These are phyloP conservation scores for Paecilomyces formosus DNA, from an alignment of 2,329 filamentous ascomycete species.

Conservation along the genomic window DNA sequence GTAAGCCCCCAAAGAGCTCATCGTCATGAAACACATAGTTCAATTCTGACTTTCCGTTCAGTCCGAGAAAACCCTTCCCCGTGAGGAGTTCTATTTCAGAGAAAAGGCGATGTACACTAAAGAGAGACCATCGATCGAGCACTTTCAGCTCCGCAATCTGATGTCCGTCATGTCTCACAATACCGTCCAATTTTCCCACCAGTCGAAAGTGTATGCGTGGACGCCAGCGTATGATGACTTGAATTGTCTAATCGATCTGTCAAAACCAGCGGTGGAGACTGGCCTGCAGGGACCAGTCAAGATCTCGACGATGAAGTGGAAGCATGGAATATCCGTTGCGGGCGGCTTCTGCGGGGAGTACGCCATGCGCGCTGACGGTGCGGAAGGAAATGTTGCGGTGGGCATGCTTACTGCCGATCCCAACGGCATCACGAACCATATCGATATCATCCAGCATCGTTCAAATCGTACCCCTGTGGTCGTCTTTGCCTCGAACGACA, in stretches of 20 bases:
- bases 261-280: conserved; percentile 30
- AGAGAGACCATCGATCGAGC: conserved; percentile 44
- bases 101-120: conserved; percentile 43
- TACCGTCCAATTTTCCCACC: conserved; percentile 48
- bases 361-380: conserved; percentile 37
- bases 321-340: conserved; percentile 44
- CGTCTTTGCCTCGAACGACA: conserved; percentile 53
- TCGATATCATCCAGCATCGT: conserved; percentile 46
- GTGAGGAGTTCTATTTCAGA: conserved; percentile 40
- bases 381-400: conserved; percentile 24
- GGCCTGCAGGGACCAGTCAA: conserved; percentile 31
- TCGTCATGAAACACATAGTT: neutral
- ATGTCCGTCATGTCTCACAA: conserved; percentile 48
- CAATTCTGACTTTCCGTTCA: conserved; percentile 6
- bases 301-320: conserved; percentile 47
- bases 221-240: conserved; percentile 38
- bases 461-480: conserved; percentile 42
- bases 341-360: conserved; percentile 54
- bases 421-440: conserved; percentile 52
- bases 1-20: conserved; percentile 6
- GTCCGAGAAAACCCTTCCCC: conserved; percentile 24
- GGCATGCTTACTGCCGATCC: conserved; percentile 44
- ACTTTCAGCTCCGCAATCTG: conserved; percentile 54
- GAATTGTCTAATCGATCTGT: conserved; percentile 43
- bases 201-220: conserved; percentile 42